phyloP scores from a whole-genome alignment of 345 rosid species.

The Lepidium aucheri region DNA sequence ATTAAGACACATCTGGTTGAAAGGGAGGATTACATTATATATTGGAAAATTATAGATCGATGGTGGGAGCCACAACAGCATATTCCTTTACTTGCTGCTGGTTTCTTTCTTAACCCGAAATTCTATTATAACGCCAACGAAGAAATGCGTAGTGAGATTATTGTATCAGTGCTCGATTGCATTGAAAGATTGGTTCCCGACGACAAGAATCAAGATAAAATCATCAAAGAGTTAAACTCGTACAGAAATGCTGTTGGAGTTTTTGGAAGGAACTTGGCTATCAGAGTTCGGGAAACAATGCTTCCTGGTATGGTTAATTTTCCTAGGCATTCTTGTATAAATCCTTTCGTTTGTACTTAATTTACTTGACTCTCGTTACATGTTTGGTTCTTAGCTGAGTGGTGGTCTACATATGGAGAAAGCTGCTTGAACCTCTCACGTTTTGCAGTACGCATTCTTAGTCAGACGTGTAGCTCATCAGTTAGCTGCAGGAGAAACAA shows the following conservation, averaged over 20 bases:
- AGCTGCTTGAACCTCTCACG: conserved; percentile 85
- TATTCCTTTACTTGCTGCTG: conserved; percentile 80
- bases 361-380: too few relatives aligned
- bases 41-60: conserved; percentile 76
- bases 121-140: conserved; percentile 68
- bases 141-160: conserved; percentile 53
- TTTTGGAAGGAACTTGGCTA: conserved; percentile 85
- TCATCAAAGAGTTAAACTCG: conserved; percentile 52
- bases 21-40: conserved; percentile 53
- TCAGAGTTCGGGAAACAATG: conserved; percentile 71
- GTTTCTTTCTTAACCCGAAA: conserved; percentile 87
- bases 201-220: conserved; percentile 56
- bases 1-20: conserved; percentile 65
- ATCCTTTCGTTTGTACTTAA: too few relatives aligned
- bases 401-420: conserved; percentile 97
- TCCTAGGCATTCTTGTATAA: too few relatives aligned
- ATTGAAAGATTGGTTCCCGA: conserved; percentile 78
- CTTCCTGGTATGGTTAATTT: conserved; percentile 52
- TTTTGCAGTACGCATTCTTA: conserved; percentile 66
- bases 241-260: conserved; percentile 79
- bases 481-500: conserved; percentile 32
- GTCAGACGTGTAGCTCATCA: conserved; percentile 67
- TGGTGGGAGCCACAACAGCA: conserved; percentile 69
- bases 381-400: conserved; percentile 55
- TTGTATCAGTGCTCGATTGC: conserved; percentile 72